These are phyloP conservation scores for Stereum hirsutum DNA, from an alignment of 1,284 basidiomycete genomes.

Conservation along the genomic window DNA sequence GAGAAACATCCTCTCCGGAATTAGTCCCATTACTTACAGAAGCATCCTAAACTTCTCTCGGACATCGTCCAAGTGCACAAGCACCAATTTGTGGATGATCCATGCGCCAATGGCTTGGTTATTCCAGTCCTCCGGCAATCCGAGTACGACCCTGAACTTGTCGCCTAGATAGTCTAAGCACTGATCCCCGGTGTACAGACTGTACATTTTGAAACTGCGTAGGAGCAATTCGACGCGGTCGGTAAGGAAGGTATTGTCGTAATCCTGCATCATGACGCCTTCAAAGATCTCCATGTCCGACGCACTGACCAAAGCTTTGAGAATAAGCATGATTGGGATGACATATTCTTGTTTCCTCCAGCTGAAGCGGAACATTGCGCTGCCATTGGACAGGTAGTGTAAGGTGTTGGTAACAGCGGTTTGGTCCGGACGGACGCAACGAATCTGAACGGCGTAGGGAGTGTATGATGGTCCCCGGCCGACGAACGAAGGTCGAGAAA, in stretches of 20 bases:
- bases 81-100: conserved; percentile 80
- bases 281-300: conserved; percentile 98
- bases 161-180: conserved; percentile 96
- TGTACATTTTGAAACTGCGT: conserved; percentile 92
- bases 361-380: conserved; percentile 91
- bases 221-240: conserved; percentile 98
- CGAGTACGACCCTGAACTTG: conserved; percentile 92
- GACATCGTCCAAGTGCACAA: conserved; percentile 87
- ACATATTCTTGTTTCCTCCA: conserved; percentile 99
- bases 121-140: conserved; percentile 90
- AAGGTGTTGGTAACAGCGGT: conserved; percentile 91
- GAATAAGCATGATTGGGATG: conserved; percentile 93
- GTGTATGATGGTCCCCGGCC: conserved; percentile 96
- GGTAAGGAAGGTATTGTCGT: conserved; percentile 95
- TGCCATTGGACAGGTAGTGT: conserved; percentile 96
- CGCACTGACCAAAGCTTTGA: conserved; percentile 92
- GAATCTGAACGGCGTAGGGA: conserved; percentile 90
- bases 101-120: conserved; percentile 79
- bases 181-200: conserved; percentile 83
- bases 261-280: conserved; percentile 95
- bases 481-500: conserved; percentile 79
- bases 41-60: conserved; percentile 96
- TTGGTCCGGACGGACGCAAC: conserved; percentile 89
- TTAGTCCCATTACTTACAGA: conserved; percentile 63
- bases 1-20: not conserved